Evolutionary conservation across 1,139 yeast genomes (phyloP), one percentile per base, ranked within the genome.

Genomic region (Spathaspora sp.): DNA sequence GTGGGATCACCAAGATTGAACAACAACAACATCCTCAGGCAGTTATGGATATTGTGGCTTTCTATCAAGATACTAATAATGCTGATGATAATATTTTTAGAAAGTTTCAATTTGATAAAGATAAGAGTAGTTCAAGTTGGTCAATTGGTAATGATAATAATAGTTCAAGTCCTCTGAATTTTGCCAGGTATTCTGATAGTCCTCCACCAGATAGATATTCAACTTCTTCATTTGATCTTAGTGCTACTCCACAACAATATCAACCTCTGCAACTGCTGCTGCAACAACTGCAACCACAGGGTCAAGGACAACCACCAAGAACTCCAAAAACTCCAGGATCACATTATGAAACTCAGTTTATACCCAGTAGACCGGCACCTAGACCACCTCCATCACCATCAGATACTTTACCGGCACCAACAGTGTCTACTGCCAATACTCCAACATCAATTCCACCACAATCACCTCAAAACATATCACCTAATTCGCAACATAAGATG

Each of bases 1-100:
- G 90, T 61, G 98, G 98, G 39, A 89, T 93, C 44, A 80, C 95
- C 5, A 81, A 80, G 56, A 80, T 78, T 40, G 98, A 93, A 56
- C 97, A 90, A 60, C 84, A 86, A 56, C 87, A 86, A 56, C 90
- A 93, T 61, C 97, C 97, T 2, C 95, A 89, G 65, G 97, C 96
- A 0, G 96, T 90, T 7, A 84, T 88, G 79, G 96, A 90, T 60
- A 90, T 91, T 53, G 95, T 91, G 50, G 89, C 91, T 38, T 89
- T 89, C 60, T 89, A 87, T 63, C 90, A 87, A 57, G 89, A 85
- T 51, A 74, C 75, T 8, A 76, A 82, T 40, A 84, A 82, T 46
- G 73, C 72, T 44, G 81, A 81, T 20, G 93, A 84, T 43, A 88
- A 84, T 45, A 88, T 90, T 3, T 87, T 89, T 74, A 82, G 81